These are phyloP conservation scores for Aspergillus spinulosporus DNA, from an alignment of 2,329 filamentous ascomycete species.

Conservation along the genomic window DNA sequence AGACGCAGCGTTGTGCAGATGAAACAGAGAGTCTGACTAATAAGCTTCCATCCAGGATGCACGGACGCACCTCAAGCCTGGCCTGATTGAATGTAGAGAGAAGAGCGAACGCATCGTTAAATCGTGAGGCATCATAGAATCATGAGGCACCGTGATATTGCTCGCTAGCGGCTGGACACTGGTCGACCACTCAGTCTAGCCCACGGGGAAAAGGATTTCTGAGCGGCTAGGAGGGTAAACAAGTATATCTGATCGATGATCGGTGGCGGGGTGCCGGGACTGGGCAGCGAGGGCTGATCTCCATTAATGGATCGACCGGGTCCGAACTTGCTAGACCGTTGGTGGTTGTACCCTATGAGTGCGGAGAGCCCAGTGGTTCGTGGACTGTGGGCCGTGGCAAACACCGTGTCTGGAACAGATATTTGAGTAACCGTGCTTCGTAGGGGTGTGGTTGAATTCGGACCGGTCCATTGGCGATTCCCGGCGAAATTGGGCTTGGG, in stretches of 20 bases:
- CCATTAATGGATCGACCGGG: background rate
- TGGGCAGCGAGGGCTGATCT: background rate
- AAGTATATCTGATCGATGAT: conserved; percentile 5
- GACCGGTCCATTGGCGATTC: conserved; percentile 21
- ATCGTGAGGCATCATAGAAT: background rate
- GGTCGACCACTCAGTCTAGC: background rate
- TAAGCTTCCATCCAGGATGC: background rate
- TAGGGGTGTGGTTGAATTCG: conserved; percentile 10
- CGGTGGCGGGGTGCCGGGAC: background rate
- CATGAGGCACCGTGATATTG: background rate
- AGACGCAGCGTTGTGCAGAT: background rate
- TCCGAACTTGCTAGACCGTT: background rate
- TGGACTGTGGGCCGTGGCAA: background rate
- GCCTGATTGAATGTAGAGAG: background rate
- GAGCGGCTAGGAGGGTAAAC: background rate
- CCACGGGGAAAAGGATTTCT: background rate
- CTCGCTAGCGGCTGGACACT: background rate
- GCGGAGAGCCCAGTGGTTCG: background rate
- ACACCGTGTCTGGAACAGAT: conserved; percentile 1
- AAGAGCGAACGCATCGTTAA: background rate
- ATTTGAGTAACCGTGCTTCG: background rate
- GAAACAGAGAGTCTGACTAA: background rate
- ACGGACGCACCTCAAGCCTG: background rate
- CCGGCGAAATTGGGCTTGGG: background rate
- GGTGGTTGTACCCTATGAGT: background rate